Base-by-base conservation (phyloP, 1,284 basidiomycete genomes). In the Tilletia horrida region DNA sequence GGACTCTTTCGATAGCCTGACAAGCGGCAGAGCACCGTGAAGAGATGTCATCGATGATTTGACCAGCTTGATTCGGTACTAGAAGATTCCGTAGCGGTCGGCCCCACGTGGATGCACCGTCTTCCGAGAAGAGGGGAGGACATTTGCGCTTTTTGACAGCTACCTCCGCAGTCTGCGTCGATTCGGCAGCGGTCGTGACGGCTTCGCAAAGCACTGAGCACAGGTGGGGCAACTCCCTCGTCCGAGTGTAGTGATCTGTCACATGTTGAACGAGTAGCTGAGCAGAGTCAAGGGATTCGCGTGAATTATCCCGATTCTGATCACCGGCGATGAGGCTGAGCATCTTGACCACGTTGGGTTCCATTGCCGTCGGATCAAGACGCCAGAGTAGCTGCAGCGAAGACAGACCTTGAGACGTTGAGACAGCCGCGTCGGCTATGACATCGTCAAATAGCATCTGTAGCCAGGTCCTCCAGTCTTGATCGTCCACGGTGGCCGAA, bases 201-300 rank as follows among this genome's bases (percentile, higher is more conserved):
- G 55, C 55, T 13, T 59, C 55, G 31, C 55, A 59, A 18, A 59
- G 55, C 6, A 59, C 27, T 18, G 55, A 14, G n/a, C 55, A 59
- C 14, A 59, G 35, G 13, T 29, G 55, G 6, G 55, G 55, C 25
- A 59, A 14, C 31, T 59, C 55, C 16, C 55, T 59, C 8, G 55
- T 59, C 6, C 55, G 55, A 9, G 55, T 18, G n/a, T 31, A 59
- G 27, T 59, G 55, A 25, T 59, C 29, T 3, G 27, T 29, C 18
- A 59, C 31, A 29, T 40, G 29, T 27, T 59, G 55, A 8, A 59
- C n/a, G 13, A 59, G 29, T 4, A 35, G 18, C 35, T 40, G 35
- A 40, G 35, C 35, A 11, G 4, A 6, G 35, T 40, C 35, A 40
- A 40, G 4, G 35, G 35, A 40, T 11, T 40, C 35, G 35, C 35